phyloP scores from a whole-genome alignment of 306 rosid species.

The Castanopsis chinensis region DNA sequence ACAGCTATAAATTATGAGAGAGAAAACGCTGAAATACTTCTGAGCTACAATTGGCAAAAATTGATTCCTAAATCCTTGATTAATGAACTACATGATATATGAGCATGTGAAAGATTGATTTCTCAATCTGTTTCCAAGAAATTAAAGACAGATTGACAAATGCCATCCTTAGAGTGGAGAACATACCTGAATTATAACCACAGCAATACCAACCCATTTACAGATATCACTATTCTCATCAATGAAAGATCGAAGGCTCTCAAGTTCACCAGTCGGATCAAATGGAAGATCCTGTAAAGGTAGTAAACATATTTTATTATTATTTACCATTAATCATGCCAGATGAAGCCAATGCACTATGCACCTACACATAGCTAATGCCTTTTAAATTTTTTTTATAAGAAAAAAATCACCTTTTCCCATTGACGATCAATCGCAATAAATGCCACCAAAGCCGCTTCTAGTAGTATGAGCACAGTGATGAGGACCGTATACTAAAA shows the following conservation, averaged over 20 bases:
- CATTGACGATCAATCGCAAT: conserved; percentile 72
- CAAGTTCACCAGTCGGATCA: conserved; percentile 84
- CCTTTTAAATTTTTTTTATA: neutral
- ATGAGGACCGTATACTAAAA: conserved; percentile 65
- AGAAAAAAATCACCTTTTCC: conserved; percentile 55
- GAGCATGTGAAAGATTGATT: neutral
- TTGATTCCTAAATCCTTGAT: conserved; percentile 1
- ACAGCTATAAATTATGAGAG: too few species aligned
- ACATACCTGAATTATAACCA: conserved; percentile 69
- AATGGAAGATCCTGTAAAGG: conserved; percentile 73
- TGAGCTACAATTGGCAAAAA: neutral
- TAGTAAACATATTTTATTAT: conserved; percentile 12
- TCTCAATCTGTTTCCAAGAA: conserved; percentile 3
- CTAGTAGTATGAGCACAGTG: conserved; percentile 48
- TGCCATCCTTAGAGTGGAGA: conserved; percentile 12
- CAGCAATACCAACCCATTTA: conserved; percentile 73
- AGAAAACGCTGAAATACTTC: too few species aligned
- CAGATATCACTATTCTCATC: conserved; percentile 66
- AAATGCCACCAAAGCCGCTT: conserved; percentile 77
- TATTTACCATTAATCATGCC: conserved; percentile 9
- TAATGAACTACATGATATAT: conserved; percentile 1
- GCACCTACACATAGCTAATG: conserved; percentile 3
- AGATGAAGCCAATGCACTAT: conserved; percentile 10
- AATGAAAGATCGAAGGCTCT: conserved; percentile 59
- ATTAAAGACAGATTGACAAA: conserved; percentile 12